Percentiles rank a stretch among this genome's conserved stretches.
phyloP scores from a whole-genome alignment of 129 eudicot genomes.

The Flaveria ramosissima region DNA sequence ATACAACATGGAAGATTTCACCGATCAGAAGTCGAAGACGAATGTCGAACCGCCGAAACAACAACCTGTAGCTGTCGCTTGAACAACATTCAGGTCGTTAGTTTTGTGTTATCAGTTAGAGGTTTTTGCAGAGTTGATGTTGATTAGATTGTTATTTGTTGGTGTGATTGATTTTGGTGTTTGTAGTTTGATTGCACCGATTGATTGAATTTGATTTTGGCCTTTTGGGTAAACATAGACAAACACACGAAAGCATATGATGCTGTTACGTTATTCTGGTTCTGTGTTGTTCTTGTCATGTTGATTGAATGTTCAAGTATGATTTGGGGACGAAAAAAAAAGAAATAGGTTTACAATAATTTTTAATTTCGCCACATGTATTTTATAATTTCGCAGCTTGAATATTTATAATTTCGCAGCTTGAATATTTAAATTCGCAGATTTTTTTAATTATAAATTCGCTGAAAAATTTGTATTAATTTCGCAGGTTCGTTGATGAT shows the following conservation, averaged over 20 bases:
- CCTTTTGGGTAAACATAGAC: neutral
- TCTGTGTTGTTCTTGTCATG: neutral
- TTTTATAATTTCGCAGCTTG: no score
- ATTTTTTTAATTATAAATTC: no score
- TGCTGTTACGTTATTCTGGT: neutral
- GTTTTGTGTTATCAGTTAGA: neutral
- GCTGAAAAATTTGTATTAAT: no score
- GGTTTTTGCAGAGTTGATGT: neutral
- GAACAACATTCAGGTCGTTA: slow-evolving; percentile 25
- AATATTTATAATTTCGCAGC: no score
- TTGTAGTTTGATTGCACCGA: slow-evolving; percentile 1
- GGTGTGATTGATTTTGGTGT: slow-evolving; percentile 12
- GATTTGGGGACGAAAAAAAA: neutral
- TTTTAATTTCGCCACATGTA: no score
- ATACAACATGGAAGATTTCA: slow-evolving; percentile 71
- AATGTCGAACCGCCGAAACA: slow-evolving; percentile 54
- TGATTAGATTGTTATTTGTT: neutral
- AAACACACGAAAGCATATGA: no score
- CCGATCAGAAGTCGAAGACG: slow-evolving; percentile 39
- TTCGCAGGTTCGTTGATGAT: no score
- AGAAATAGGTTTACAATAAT: no score
- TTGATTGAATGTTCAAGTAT: neutral
- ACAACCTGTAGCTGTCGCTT: slow-evolving; percentile 82
- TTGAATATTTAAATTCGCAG: no score
- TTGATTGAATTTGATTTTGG: slow-evolving; percentile 11